These are phyloP conservation scores for Sodiomyces alkalinus DNA, from an alignment of 2,329 filamentous ascomycete species.

Conservation along the genomic window DNA sequence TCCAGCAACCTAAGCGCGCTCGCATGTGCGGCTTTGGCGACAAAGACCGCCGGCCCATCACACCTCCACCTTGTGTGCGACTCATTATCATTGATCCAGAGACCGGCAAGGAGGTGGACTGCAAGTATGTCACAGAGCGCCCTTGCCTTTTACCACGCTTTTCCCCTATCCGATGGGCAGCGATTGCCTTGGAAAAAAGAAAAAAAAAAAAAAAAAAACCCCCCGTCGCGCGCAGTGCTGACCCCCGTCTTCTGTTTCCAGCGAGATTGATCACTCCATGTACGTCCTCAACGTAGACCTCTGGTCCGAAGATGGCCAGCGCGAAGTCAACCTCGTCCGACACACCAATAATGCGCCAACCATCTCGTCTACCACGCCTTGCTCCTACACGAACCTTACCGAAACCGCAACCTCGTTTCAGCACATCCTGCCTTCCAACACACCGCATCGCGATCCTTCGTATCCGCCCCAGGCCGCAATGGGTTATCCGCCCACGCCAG, in stretches of 20 bases:
- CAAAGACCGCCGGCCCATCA: constrained; percentile 95
- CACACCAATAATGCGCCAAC: constrained; percentile 53
- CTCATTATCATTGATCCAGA: constrained; percentile 61
- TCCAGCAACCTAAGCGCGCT: constrained; percentile 82
- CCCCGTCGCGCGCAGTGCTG: too few relatives aligned
- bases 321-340: constrained; percentile 52
- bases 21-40: constrained; percentile 99
- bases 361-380: constrained; percentile 67
- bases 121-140: constrained; percentile 43
- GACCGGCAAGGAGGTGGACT: constrained; percentile 70
- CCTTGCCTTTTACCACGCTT: not conserved
- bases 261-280: constrained; percentile 40
- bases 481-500: not conserved
- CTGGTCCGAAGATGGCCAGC: constrained; percentile 48
- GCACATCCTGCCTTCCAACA: constrained; percentile 10
- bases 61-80: constrained; percentile 81
- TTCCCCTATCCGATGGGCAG: too few relatives aligned
- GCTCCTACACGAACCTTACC: constrained; percentile 45
- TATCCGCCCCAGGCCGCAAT: not conserved
- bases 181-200: too few relatives aligned
- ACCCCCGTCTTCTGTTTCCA: too few relatives aligned
- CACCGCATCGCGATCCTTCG: not conserved
- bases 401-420: constrained; percentile 5
- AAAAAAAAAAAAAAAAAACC: too few relatives aligned
- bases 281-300: constrained; percentile 51